phyloP scores from a whole-genome alignment of 805 yeast genomes.

The Candida vaughaniae region DNA sequence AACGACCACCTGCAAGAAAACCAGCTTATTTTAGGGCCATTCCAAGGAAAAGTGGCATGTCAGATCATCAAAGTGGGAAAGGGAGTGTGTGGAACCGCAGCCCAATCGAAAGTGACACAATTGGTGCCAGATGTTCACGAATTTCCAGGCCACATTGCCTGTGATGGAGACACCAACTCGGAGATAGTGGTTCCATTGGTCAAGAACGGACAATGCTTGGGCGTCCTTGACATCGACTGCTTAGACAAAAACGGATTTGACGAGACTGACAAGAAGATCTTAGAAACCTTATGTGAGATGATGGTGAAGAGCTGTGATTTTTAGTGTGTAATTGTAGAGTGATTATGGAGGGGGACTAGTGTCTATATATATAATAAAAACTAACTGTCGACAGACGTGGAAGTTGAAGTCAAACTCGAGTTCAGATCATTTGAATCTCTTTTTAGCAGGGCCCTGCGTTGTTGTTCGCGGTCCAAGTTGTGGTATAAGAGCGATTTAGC shows the following conservation, averaged over 20 bases:
- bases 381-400: too few species aligned
- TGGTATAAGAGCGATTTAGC: constrained; percentile 59
- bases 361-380: too few species aligned
- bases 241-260: constrained; percentile 63
- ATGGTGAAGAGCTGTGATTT: constrained; percentile 55
- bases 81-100: constrained; percentile 95
- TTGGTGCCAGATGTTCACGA: constrained; percentile 73
- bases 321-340: too few species aligned
- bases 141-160: constrained; percentile 93
- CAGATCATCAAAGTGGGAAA: constrained; percentile 73
- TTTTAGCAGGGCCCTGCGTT: constrained; percentile 3
- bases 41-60: constrained; percentile 96
- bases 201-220: constrained; percentile 43
- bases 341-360: too few species aligned
- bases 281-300: constrained; percentile 57
- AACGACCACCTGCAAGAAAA: constrained; percentile 33
- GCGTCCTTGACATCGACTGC: constrained; percentile 89
- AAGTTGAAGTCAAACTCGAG: too few species aligned
- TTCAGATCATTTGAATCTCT: too few species aligned
- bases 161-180: constrained; percentile 92
- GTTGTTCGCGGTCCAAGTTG: constrained; percentile 56
- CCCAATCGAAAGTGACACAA: constrained; percentile 56
- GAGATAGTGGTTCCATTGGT: constrained; percentile 90
- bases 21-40: constrained; percentile 80
- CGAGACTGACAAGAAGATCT: constrained; percentile 52